A percentile compares a stretch with the other conserved stretches of the same genome.
Evolutionary conservation across 2,329 filamentous ascomycete genomes (phyloP).

Genomic region (Xylaria sp.): DNA sequence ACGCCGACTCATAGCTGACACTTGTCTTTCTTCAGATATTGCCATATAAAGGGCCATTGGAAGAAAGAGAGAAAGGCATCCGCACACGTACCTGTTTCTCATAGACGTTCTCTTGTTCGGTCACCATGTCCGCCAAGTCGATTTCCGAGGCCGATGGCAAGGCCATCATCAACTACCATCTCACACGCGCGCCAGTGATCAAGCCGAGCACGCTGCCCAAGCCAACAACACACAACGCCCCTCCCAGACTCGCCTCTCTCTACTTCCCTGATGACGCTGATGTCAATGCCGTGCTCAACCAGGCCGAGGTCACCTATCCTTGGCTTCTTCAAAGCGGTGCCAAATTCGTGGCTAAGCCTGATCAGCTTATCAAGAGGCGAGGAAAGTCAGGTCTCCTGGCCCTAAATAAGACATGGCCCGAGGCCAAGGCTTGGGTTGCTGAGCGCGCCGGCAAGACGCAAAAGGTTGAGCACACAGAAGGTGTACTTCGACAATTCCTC

Average conservation of each 20-base stretch:
- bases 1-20: conserved; percentile 40
- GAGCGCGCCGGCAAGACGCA: conserved; percentile 91
- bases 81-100: conserved; percentile 46
- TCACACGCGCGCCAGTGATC: conserved; percentile 96
- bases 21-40: conserved; percentile 35
- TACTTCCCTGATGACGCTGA: conserved; percentile 91
- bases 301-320: conserved; percentile 95
- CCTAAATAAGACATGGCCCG: conserved; percentile 96
- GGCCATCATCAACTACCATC: conserved; percentile 99
- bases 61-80: conserved; percentile 39
- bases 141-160: conserved; percentile 99
- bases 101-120: conserved; percentile 38
- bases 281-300: conserved; percentile 86
- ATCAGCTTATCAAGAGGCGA: conserved; percentile 99
- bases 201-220: conserved; percentile 94
- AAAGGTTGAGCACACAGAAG: conserved; percentile 90
- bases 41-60: conserved; percentile 32
- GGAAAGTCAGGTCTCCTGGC: conserved; percentile 97
- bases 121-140: conserved; percentile 91
- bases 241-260: conserved; percentile 89
- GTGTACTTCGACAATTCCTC: conserved; percentile 92
- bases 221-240: conserved; percentile 88
- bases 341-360: conserved; percentile 98
- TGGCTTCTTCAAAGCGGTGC: conserved; percentile 86
- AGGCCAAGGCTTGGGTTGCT: conserved; percentile 93